Conservation (phyloP, 2,329 filamentous ascomycete species). For the Ilyonectria mors-panacis region DNA sequence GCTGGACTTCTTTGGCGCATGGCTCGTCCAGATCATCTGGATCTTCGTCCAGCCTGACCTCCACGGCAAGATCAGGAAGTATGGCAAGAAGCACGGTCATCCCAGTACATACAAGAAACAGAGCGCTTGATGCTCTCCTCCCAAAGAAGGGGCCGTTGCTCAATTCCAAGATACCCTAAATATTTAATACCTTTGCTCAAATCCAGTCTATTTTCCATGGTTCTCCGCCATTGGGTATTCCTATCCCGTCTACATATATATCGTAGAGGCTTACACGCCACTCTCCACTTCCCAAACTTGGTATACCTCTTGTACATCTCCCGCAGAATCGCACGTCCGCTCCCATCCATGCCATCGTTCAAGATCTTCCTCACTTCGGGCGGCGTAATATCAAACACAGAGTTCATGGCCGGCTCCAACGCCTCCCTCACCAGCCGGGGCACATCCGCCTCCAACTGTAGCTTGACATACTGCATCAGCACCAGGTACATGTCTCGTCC, state of each 20-base stretch:
- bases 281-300: slow-evolving; percentile 76
- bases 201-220: slow-evolving; percentile 29
- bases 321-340: slow-evolving; percentile 71
- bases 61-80: slow-evolving; percentile 70
- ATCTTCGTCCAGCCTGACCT: slow-evolving; percentile 71
- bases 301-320: slow-evolving; percentile 72
- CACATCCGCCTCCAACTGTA: slow-evolving; percentile 71
- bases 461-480: slow-evolving; percentile 71
- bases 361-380: slow-evolving; percentile 69
- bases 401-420: slow-evolving; percentile 71
- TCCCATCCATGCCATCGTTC: slow-evolving; percentile 72
- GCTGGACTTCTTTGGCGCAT: slow-evolving; percentile 70
- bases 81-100: slow-evolving; percentile 71
- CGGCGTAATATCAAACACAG: slow-evolving; percentile 71
- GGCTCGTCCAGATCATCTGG: slow-evolving; percentile 69
- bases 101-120: slow-evolving; percentile 63
- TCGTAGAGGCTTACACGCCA: slow-evolving; percentile 60
- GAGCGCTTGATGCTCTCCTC: slow-evolving; percentile 9
- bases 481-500: slow-evolving; percentile 75
- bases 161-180: slow-evolving; percentile 38
- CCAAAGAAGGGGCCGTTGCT: not conserved
- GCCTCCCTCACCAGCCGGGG: slow-evolving; percentile 66
- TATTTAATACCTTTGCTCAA: slow-evolving; percentile 34
- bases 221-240: slow-evolving; percentile 34
- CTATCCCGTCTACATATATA: slow-evolving; percentile 22